Evolutionary conservation across 2,329 filamentous ascomycete species (phyloP), one percentile per base, ranked within the genome.

Genomic region (Hypoxylon sp.): DNA sequence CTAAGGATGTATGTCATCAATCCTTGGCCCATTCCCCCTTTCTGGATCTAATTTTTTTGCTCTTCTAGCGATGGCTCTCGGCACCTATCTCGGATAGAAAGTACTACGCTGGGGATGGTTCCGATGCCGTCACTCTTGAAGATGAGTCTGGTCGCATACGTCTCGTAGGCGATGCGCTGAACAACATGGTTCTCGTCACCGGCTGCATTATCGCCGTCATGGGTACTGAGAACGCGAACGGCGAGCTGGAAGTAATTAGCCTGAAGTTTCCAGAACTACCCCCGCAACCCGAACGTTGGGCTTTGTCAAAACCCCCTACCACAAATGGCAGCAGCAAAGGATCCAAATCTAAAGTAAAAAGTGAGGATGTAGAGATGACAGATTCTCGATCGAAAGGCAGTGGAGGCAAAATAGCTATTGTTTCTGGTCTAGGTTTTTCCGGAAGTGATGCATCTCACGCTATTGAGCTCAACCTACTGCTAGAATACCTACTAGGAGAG

Each of bases 141-240:
- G 94, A 99, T 69, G 93, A 97, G 71, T 97, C 91, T 0, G 94
- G 94, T 35, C 87, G 95, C 16, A 78, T 99, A 60, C 82, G 86
- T 13, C 76, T 99, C 5, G 86, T 88, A 0, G 94, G 94, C 2
- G 79, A 82, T 30, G 71, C 84, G 13, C 75, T 99, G 36, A 77
- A 80, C 56, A 79, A 81, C 1, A 79, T 88, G 16, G 78, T 90
- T 53, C 80, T 97, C 5, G 93, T 96, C 2, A 99, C 94, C 0
- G 94, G 94, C 17, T 95, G 90, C 63, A 91, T 99, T 64, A 82
- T 97, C 30, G 92, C 91, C n/a, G 91, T 92, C 2, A 84, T 99
- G 75, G 94, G 94, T 25, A 96, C 91, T 0, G 94, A 99, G 69
- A 97, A 96, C 64, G 79, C 84, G 42, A 88, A 93, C 72, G 94